Evolutionary conservation across 1,284 basidiomycete species (phyloP), one percentile per base, ranked within the genome.

Genomic region (Earliella scabrosa): DNA sequence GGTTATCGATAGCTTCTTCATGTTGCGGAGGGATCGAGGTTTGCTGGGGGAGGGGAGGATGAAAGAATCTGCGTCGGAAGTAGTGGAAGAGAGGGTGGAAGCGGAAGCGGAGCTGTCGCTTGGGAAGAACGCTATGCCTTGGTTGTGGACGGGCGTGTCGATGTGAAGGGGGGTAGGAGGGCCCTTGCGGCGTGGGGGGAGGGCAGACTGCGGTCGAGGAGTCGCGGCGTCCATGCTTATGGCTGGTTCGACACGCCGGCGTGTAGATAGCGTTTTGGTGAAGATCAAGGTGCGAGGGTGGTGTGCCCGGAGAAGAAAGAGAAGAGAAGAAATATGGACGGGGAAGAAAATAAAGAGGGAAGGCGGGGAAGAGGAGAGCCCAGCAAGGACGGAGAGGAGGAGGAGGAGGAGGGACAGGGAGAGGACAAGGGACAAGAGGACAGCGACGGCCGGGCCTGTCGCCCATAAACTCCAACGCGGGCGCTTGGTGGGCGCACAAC

Each of bases 1-100:
- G 53, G 81, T 81, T 43, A 91, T 81, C 27, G 87, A 90, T 8
- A 92, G 76, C 63, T 85, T 85, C 79, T 90, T 92, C 80, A 88
- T 85, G 70, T 92, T 91, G 67, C 86, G 79, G 55, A 77, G 71
- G 38, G 80, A 78, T 53, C 72, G 73, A 50, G 71, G 68, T 60
- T 74, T 76, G 74, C 68, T 66, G 68, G 73, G 59, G 66, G 69
- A 56, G 67, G 69, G 73, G 73, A 80, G 67, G 70, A 78, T 67
- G 73, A 73, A 72, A 59, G 76, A 73, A 68, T 83, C 79, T 53
- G 77, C 76, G 64, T 85, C 79, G 45, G 82, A 80, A 58, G 78
- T 71, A 13, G 82, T 75, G 58, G 82, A 82, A 61, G 82, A 81
- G 60, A 80, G 72, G 49, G 80, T 74, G 52, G 82, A 79, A 60